Conservation (phyloP, 352 stramenopile genomes). For the Pythium aristosporum region DNA sequence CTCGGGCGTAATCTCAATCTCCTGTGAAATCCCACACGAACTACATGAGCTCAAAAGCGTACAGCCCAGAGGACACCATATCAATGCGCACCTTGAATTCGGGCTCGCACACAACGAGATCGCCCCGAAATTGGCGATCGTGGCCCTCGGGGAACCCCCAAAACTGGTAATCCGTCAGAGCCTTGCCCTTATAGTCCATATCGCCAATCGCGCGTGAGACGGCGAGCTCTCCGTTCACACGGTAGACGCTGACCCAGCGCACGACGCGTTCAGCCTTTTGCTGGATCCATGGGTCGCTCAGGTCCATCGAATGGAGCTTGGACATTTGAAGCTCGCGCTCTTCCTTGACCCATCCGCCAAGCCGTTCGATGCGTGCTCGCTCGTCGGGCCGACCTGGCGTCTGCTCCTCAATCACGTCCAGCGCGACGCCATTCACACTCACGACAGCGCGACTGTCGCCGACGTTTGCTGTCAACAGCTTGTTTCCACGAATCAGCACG, state of each 20-base stretch:
- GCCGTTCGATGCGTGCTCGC: constrained; percentile 62
- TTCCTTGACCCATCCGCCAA: constrained; percentile 80
- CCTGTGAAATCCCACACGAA: constrained; percentile 29
- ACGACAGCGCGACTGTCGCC: constrained; percentile 87
- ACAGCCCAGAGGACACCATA: background rate
- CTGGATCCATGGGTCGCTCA: constrained; percentile 84
- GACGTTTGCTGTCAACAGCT: constrained; percentile 82
- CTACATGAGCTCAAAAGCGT: too few relatives aligned
- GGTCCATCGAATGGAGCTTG: constrained; percentile 87
- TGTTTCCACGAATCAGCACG: constrained; percentile 80
- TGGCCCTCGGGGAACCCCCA: constrained; percentile 86
- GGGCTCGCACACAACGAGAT: constrained; percentile 84
- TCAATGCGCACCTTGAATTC: constrained; percentile 63
- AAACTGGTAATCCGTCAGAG: constrained; percentile 73
- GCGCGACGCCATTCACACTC: constrained; percentile 68
- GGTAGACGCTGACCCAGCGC: constrained; percentile 84
- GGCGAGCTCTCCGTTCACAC: constrained; percentile 91
- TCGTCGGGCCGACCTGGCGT: constrained; percentile 76
- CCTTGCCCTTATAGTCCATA: constrained; percentile 88
- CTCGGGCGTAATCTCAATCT: constrained; percentile 87
- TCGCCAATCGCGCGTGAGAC: constrained; percentile 92
- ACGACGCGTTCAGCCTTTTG: constrained; percentile 79
- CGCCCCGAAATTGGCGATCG: constrained; percentile 72
- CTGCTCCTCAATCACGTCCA: constrained; percentile 89
- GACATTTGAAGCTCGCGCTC: constrained; percentile 87